Percentiles rank a stretch among this genome's conserved stretches.
Conservation (phyloP, 768 basidiomycete genomes). For the Suillus luteus region DNA sequence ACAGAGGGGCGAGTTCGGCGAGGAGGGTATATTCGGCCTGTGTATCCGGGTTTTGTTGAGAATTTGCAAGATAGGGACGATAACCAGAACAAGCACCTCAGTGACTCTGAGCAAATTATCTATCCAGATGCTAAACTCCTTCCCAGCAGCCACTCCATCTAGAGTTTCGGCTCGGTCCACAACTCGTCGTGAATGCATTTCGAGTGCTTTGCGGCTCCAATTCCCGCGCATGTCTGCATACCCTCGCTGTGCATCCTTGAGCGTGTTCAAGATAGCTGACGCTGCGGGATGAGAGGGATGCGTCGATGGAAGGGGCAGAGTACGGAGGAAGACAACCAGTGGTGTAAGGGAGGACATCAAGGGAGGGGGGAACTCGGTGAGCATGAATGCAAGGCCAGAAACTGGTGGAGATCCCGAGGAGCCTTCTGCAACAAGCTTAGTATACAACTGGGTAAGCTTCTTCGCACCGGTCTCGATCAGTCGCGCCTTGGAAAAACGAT, state of each 20-base stretch:
- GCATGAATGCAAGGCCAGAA: slow-evolving; percentile 56
- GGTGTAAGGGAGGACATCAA: slow-evolving; percentile 58
- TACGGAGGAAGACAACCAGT: slow-evolving; percentile 68
- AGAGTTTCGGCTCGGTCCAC: slow-evolving; percentile 71
- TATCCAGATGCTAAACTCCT: slow-evolving; percentile 74
- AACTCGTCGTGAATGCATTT: slow-evolving; percentile 66
- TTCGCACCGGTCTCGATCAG: slow-evolving; percentile 83
- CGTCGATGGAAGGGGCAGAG: slow-evolving; percentile 73
- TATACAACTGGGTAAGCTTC: slow-evolving; percentile 79
- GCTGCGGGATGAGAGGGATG: slow-evolving; percentile 85
- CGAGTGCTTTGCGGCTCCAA: slow-evolving; percentile 77
- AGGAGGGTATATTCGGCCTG: slow-evolving; percentile 73
- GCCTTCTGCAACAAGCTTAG: slow-evolving; percentile 85
- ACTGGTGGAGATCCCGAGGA: slow-evolving; percentile 74
- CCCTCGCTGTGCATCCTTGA: slow-evolving; percentile 78
- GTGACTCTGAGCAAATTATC: slow-evolving; percentile 63
- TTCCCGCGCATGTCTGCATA: slow-evolving; percentile 86
- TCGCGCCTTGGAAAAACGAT: slow-evolving; percentile 47
- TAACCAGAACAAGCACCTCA: slow-evolving; percentile 46
- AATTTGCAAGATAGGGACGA: neutral
- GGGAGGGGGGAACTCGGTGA: slow-evolving; percentile 54
- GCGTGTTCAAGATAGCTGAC: slow-evolving; percentile 56
- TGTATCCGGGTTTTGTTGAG: neutral
- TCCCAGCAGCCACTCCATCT: slow-evolving; percentile 64
- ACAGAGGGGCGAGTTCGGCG: slow-evolving; percentile 62